Evolutionary conservation across 805 yeast genomes (phyloP).

Genomic region (Gaillardinia entomophila): DNA sequence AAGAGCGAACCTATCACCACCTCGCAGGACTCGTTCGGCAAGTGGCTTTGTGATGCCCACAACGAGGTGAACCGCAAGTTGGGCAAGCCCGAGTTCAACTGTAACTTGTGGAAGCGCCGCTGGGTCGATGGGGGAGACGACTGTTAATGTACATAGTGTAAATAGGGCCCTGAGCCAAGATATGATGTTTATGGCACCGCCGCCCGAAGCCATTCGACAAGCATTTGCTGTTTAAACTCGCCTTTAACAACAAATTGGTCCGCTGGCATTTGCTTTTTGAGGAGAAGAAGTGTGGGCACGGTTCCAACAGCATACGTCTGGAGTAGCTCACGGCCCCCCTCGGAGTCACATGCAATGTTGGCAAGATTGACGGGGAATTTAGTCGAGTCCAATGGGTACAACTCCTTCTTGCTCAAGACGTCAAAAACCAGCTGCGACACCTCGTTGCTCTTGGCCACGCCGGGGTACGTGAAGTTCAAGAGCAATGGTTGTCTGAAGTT

Average conservation of each 20-base stretch:
- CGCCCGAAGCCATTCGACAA: too few species aligned
- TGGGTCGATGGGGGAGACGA: slow-evolving; percentile 96
- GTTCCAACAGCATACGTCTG: slow-evolving; percentile 48
- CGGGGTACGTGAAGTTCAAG: slow-evolving; percentile 65
- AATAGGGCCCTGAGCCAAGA: too few species aligned
- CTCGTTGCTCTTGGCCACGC: slow-evolving; percentile 56
- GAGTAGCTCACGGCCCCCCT: slow-evolving; percentile 54
- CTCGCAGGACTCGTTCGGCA: slow-evolving; percentile 73
- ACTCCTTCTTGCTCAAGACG: slow-evolving; percentile 12
- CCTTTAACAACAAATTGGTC: slow-evolving; percentile 25
- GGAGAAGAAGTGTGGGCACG: slow-evolving; percentile 64
- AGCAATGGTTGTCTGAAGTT: slow-evolving; percentile 56
- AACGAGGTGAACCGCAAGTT: slow-evolving; percentile 84
- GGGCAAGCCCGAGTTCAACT: slow-evolving; percentile 83
- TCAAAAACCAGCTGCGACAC: slow-evolving; percentile 58
- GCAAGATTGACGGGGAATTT: slow-evolving; percentile 49
- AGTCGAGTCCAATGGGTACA: slow-evolving; percentile 27
- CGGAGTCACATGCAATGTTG: slow-evolving; percentile 66
- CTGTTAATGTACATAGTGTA: too few species aligned
- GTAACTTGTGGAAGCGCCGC: slow-evolving; percentile 84
- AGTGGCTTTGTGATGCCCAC: slow-evolving; percentile 94
- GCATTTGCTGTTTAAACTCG: too few species aligned
- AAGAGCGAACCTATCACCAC: slow-evolving; percentile 51
- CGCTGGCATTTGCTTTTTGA: slow-evolving; percentile 57
- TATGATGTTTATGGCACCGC: too few species aligned